Evolutionary conservation across 129 eudicot genomes (phyloP).

Genomic region (Ambrosia trifida): DNA sequence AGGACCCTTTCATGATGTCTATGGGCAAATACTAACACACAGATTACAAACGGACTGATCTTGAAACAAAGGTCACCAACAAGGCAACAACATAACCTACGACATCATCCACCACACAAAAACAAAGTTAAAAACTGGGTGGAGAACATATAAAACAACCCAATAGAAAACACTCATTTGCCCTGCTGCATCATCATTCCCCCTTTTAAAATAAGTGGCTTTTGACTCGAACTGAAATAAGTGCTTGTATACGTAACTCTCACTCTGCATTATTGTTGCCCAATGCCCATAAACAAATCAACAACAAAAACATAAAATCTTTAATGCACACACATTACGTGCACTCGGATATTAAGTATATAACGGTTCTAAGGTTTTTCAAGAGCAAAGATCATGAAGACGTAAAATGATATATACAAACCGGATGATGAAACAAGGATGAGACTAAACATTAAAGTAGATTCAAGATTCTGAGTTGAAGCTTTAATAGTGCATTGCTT

Average conservation of each 20-base stretch:
- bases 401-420: slow-evolving; percentile 8
- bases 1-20: not conserved
- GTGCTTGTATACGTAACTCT: slow-evolving; percentile 38
- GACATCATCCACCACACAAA: slow-evolving; percentile 28
- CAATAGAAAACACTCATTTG: slow-evolving; percentile 21
- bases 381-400: slow-evolving; percentile 27
- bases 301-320: slow-evolving; percentile 13
- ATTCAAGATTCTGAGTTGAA: slow-evolving; percentile 26
- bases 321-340: not conserved
- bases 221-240: slow-evolving; percentile 30
- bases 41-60: not conserved
- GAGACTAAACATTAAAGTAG: slow-evolving; percentile 31
- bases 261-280: slow-evolving; percentile 39
- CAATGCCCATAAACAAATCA: slow-evolving; percentile 29
- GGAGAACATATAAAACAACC: slow-evolving; percentile 28
- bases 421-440: slow-evolving; percentile 27
- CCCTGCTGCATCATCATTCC: slow-evolving; percentile 16
- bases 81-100: slow-evolving; percentile 29
- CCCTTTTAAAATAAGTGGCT: slow-evolving; percentile 30
- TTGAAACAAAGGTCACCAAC: slow-evolving; percentile 28
- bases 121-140: slow-evolving; percentile 23
- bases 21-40: not conserved
- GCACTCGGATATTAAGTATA: slow-evolving; percentile 8
- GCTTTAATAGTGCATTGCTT: slow-evolving; percentile 51
- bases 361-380: slow-evolving; percentile 10